Evolutionary conservation across 192 early-diverging fungal genomes (phyloP).

Genomic region (Backusella parvicylindrica): DNA sequence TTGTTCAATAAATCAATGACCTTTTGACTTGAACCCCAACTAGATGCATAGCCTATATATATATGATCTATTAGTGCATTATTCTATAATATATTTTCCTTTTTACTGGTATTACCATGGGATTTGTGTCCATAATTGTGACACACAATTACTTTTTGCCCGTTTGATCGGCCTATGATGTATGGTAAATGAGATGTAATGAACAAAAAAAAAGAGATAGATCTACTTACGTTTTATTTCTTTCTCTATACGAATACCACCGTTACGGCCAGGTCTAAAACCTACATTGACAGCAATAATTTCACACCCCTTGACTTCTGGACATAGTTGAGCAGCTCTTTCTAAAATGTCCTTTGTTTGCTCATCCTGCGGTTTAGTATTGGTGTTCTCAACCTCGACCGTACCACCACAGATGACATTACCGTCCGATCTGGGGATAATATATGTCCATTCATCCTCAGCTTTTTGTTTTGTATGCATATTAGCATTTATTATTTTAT

Average conservation of each 20-base stretch:
- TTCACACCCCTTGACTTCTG: constrained; percentile 40
- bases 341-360: constrained; percentile 42
- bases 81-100: not conserved
- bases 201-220: not conserved
- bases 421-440: constrained; percentile 80
- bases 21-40: constrained; percentile 21
- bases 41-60: constrained; percentile 20
- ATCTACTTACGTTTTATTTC: constrained; percentile 38
- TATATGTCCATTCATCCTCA: constrained; percentile 56
- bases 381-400: constrained; percentile 27
- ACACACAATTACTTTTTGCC: constrained; percentile 16
- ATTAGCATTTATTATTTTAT: not conserved
- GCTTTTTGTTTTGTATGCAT: constrained; percentile 2
- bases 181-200: not conserved
- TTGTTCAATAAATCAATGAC: constrained; percentile 6
- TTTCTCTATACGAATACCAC: constrained; percentile 57
- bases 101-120: constrained; percentile 9
- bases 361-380: constrained; percentile 23
- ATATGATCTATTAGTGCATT: not conserved
- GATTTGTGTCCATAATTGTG: constrained; percentile 29
- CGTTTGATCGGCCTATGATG: constrained; percentile 16
- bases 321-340: constrained; percentile 42
- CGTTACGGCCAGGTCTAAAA: constrained; percentile 51
- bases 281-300: constrained; percentile 58
- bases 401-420: constrained; percentile 80